Percentiles rank a stretch among this genome's conserved stretches.
Evolutionary conservation across 164 flowering plant genomes (phyloP).

Genomic region (Dillenia suffruticosa): DNA sequence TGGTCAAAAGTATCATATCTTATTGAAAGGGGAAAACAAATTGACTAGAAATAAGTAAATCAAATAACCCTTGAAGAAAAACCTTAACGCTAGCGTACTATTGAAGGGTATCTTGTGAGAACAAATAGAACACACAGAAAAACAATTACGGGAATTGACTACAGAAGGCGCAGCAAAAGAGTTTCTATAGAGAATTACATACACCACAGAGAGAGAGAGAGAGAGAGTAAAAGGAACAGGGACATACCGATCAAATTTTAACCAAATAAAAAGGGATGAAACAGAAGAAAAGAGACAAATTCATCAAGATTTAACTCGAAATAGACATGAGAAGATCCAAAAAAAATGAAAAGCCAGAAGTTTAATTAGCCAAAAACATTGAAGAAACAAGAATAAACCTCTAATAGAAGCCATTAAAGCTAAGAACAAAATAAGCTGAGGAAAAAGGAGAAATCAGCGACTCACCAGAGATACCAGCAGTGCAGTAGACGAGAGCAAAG

Average conservation of each 20-base stretch:
- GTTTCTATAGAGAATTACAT: background rate
- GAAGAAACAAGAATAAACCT: conserved; percentile 1
- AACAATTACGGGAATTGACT: too few species aligned
- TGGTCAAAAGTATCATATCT: too few species aligned
- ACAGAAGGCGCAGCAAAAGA: too few species aligned
- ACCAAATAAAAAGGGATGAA: background rate
- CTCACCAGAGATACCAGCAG: conserved; percentile 30
- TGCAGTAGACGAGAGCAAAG: conserved; percentile 31
- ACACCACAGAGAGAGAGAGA: background rate
- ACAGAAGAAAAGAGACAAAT: background rate
- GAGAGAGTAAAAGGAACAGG: background rate
- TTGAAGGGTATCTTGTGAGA: too few species aligned
- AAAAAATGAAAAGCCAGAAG: background rate
- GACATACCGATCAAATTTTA: background rate
- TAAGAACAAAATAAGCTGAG: background rate
- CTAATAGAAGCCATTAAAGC: background rate
- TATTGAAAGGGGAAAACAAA: too few species aligned
- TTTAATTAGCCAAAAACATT: background rate
- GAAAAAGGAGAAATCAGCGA: background rate
- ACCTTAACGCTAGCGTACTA: too few species aligned
- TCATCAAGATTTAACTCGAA: too few species aligned
- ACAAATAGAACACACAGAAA: too few species aligned
- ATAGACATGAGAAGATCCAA: too few species aligned
- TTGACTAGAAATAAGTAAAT: too few species aligned
- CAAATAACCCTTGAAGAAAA: too few species aligned